These are phyloP conservation scores for Diversispora eburnea DNA, from an alignment of 192 early-diverging fungal species.

Conservation along the genomic window DNA sequence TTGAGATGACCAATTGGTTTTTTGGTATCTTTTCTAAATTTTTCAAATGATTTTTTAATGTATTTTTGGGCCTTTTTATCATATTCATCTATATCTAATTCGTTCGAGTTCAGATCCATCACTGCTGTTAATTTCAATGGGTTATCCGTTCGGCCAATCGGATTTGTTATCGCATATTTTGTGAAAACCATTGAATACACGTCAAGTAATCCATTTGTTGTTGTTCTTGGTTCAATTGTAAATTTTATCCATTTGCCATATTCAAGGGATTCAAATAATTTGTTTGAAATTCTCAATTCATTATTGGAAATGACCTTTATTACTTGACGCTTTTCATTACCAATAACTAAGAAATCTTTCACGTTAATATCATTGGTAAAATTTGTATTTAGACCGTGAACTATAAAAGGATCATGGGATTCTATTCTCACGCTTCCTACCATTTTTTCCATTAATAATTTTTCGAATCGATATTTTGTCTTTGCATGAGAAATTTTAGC, in stretches of 20 bases:
- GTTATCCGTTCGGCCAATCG: not conserved
- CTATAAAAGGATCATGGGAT: not conserved
- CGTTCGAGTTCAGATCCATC: not conserved
- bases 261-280: not conserved
- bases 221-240: not conserved
- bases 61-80: conserved; percentile 3
- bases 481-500: conserved; percentile 23
- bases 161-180: conserved; percentile 13
- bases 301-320: conserved; percentile 22
- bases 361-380: conserved; percentile 1
- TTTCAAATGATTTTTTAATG: conserved; percentile 11
- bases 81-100: not conserved
- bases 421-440: conserved; percentile 12
- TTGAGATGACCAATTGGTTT: conserved; percentile 19
- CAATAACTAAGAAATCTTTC: conserved; percentile 24
- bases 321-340: conserved; percentile 16
- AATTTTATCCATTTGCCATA: conserved; percentile 4
- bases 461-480: conserved; percentile 11
- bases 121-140: conserved; percentile 15
- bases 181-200: conserved; percentile 25
- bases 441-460: not conserved
- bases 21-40: conserved; percentile 18
- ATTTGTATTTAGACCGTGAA: conserved; percentile 20
- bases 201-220: conserved; percentile 21
- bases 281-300: not conserved